Conservation (phyloP, 78 protist genomes). For the Bigelowiella natans region DNA sequence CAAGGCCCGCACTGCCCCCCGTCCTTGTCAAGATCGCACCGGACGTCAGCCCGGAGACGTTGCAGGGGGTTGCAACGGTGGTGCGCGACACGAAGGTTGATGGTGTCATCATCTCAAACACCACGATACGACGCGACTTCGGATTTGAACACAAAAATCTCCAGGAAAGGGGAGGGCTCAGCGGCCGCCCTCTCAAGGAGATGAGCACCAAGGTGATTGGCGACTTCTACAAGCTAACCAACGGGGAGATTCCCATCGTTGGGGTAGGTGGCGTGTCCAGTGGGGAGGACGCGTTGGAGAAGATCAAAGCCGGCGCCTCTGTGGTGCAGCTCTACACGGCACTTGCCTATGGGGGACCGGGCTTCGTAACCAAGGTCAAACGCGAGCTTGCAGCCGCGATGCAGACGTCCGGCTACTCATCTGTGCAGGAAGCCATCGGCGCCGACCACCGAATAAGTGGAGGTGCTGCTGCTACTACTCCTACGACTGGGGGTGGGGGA, state of each 20-base stretch:
- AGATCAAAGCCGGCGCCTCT: constrained; percentile 59
- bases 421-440: background rate
- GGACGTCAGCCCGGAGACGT: constrained; percentile 32
- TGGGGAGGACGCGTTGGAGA: constrained; percentile 53
- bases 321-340: constrained; percentile 60
- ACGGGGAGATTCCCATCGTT: constrained; percentile 46
- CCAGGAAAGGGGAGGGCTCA: constrained; percentile 58
- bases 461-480: no score
- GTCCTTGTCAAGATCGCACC: constrained; percentile 73
- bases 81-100: constrained; percentile 20
- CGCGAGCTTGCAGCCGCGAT: background rate
- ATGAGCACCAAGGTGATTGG: constrained; percentile 28
- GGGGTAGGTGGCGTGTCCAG: constrained; percentile 58
- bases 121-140: constrained; percentile 42
- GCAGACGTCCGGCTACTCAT: background rate
- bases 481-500: no score
- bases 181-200: constrained; percentile 53
- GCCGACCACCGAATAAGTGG: background rate
- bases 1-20: constrained; percentile 34
- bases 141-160: background rate
- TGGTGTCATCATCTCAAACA: constrained; percentile 63
- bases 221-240: constrained; percentile 51
- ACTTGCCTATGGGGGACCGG: constrained; percentile 36
- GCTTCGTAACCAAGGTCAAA: background rate
- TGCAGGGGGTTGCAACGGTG: constrained; percentile 43